These are phyloP conservation scores for Termitomyces sp. DNA, from an alignment of 768 basidiomycete genomes.

Conservation along the genomic window DNA sequence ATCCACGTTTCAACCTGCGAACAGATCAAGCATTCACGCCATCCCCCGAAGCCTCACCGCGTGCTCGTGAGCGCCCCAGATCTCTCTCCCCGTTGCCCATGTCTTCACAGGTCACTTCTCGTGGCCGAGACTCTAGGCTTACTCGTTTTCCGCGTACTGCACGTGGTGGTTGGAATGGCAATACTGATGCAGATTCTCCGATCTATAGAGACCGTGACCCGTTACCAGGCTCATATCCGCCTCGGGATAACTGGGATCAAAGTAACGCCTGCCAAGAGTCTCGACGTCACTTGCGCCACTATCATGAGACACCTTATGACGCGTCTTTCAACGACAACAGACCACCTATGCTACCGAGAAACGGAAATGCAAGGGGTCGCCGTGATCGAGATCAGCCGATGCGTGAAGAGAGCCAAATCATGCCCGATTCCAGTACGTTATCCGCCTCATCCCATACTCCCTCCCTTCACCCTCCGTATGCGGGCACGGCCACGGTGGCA, in stretches of 20 bases:
- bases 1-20: constrained; percentile 14
- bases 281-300: constrained; percentile 7
- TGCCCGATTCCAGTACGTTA: constrained; percentile 55
- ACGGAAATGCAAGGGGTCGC: constrained; percentile 21
- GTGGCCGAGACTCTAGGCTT: constrained; percentile 17
- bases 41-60: constrained; percentile 22
- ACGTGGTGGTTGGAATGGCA: constrained; percentile 21
- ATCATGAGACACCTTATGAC: constrained; percentile 10
- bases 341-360: constrained; percentile 16
- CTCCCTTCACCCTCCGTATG: constrained; percentile 33
- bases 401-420: constrained; percentile 26
- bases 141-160: constrained; percentile 19
- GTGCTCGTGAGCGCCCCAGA: constrained; percentile 22
- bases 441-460: constrained; percentile 43
- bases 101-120: constrained; percentile 12
- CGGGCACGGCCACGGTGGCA: constrained; percentile 27
- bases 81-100: constrained; percentile 21
- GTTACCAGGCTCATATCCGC: constrained; percentile 10
- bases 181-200: constrained; percentile 25
- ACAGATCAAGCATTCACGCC: constrained; percentile 16
- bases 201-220: constrained; percentile 22
- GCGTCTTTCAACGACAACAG: constrained; percentile 15
- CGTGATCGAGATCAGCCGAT: constrained; percentile 24
- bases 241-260: constrained; percentile 21
- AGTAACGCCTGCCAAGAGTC: constrained; percentile 16